Conservation (phyloP, 768 basidiomycete genomes). For the Termitomyces heimii region DNA sequence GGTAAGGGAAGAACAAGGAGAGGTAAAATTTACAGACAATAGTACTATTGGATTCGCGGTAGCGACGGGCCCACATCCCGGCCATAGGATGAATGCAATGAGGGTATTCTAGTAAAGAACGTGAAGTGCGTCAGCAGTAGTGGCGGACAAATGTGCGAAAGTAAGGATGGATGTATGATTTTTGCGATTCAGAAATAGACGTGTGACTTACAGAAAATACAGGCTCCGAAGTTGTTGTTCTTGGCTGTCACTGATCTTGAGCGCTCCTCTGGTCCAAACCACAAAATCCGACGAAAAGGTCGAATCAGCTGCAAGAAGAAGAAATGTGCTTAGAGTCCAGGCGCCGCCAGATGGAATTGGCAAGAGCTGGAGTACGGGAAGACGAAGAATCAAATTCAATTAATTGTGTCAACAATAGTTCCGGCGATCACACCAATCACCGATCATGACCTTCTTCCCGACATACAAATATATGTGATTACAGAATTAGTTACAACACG, state of each 20-base stretch:
- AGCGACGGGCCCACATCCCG: conserved; percentile 9
- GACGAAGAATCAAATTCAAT: not conserved
- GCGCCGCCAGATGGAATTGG: not conserved
- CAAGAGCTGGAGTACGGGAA: not conserved
- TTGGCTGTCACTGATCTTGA: not conserved
- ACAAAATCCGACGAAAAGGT: not conserved
- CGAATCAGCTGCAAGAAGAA: not conserved
- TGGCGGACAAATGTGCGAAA: not conserved
- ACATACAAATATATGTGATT: conserved; percentile 1
- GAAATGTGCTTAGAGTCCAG: not conserved
- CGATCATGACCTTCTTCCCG: not conserved
- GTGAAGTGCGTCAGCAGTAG: conserved; percentile 1
- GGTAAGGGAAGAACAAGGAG: not conserved
- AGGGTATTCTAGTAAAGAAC: conserved; percentile 4
- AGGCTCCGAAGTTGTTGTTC: not conserved
- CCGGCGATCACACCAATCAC: conserved; percentile 3
- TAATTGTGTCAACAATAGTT: conserved; percentile 3
- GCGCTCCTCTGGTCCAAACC: not conserved
- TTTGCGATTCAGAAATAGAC: not conserved
- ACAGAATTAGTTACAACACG: not conserved
- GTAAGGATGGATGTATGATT: not conserved
- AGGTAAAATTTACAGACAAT: conserved; percentile 8
- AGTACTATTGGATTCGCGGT: conserved; percentile 11
- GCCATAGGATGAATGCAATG: conserved; percentile 7
- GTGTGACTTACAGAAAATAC: conserved; percentile 7